Base-by-base conservation (phyloP, 257 asterid genomes). In the Primulina eburnea region DNA sequence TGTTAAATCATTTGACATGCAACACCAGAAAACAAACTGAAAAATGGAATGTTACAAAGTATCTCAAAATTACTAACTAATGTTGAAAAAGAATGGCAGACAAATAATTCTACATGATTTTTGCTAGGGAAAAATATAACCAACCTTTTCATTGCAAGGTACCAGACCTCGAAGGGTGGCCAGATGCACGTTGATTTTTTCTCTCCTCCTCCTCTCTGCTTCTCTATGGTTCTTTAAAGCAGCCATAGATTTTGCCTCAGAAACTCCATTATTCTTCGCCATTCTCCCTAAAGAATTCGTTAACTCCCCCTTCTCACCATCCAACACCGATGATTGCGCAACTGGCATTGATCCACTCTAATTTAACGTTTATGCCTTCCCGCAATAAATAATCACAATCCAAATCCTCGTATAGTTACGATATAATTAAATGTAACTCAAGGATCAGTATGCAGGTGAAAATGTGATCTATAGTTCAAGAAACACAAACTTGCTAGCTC, bases 221-320 rank as follows among this genome's bases (percentile, higher is more conserved):
- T 92, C 97, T 64, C 97, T 92, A 63, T 89, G 97, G 69, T 92
- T 89, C 85, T 86, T 92, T 81, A 89, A 80, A 52, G 96, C 96
- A 10, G 89, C 93, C 26, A 69, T 53, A 0, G 86, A 71, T 77
- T 89, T 92, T 16, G 76, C 82, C 70, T 73, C 92, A 4, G 91
- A 68, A 72, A 34, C 67, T 32, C 73, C 89, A 62, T 52, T 64
- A 73, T 73, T 84, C 73, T 82, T 89, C 66, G 74, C 85, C 60
- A 68, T 60, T 73, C 73, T 79, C 69, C 77, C 85, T 20, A 76
- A 77, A 34, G 82, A 73, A 79, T 83, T 83, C 76, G 79, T 89
- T 26, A 83, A 62, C 76, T 86, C 90, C 53, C 85, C 79, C 73
- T 63, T 83, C 71, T 88, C 90, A 73, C 79, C 72, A 76, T 85